Evolutionary conservation across 1,139 yeast species (phyloP).

Genomic region (Blastobotrys illinoisensis): DNA sequence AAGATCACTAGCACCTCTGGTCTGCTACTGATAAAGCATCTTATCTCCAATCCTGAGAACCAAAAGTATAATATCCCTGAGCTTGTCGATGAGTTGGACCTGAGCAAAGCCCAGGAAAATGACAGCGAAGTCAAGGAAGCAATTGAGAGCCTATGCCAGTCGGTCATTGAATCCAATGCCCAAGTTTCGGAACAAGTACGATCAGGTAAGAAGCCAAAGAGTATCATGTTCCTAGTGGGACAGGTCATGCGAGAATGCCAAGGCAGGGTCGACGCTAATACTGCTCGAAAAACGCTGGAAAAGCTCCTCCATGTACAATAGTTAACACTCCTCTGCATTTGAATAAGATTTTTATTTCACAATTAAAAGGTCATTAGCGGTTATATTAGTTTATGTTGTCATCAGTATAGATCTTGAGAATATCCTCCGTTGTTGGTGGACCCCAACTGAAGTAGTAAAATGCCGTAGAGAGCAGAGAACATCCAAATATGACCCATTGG

Average conservation of each 20-base stretch:
- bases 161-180: slow-evolving; percentile 47
- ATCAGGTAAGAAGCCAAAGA: slow-evolving; percentile 53
- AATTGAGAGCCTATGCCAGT: slow-evolving; percentile 46
- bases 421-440: not conserved
- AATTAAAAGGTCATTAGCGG: not conserved
- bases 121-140: slow-evolving; percentile 38
- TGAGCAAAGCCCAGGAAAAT: slow-evolving; percentile 37
- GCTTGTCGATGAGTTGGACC: slow-evolving; percentile 52
- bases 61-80: slow-evolving; percentile 33
- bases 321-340: not conserved
- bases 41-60: slow-evolving; percentile 46
- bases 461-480: not conserved
- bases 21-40: slow-evolving; percentile 53
- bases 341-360: not conserved
- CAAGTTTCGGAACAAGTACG: slow-evolving; percentile 53
- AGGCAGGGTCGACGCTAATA: slow-evolving; percentile 41
- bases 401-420: not conserved
- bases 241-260: slow-evolving; percentile 74
- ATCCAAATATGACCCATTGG: not conserved
- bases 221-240: slow-evolving; percentile 75
- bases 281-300: slow-evolving; percentile 3
- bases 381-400: not conserved
- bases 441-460: not conserved
- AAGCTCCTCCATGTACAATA: not conserved
- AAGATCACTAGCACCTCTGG: slow-evolving; percentile 55